Evolutionary conservation across 1,284 basidiomycete genomes (phyloP), one percentile per base, ranked within the genome.

Genomic region (Sporisorium reilianum): DNA sequence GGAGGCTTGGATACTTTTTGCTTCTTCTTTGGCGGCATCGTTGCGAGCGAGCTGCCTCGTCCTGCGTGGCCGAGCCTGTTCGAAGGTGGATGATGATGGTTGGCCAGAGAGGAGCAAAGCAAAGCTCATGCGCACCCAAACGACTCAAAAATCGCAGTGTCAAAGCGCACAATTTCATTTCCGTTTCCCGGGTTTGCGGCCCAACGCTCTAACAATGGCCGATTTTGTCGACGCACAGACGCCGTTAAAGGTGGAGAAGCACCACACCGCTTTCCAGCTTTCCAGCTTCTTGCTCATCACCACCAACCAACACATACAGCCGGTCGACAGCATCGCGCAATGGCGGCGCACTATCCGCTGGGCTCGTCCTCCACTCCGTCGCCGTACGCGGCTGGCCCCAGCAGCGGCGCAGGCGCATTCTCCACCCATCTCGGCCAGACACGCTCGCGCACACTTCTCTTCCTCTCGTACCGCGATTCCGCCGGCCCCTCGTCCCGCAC

Each of bases 401-500:
- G 5, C 18, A 18, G n/a, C n/a, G n/a, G 8, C n/a, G 5, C 45
- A 10, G 48, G 41, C n/a, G 14, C 45, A 20, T 53, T 53, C n/a
- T n/a, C n/a, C 0, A 5, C 30, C 4, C 36, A 63, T 16, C 46
- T 75, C 11, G 73, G 85, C 4, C 79, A 82, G 40, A 95, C 92
- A 20, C 91, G 96, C 76, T 95, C 93, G 1, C 87, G 96, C 52
- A 98, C 96, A 3, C 90, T 95, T 54, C 90, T 97, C 82, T 99
- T 97, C 86, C 91, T 97, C 64, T 97, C 95, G 11, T 94, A 94
- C 85, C 89, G 96, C 71, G 93, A 97, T 86, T 94, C 94, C 4
- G 89, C 73, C 16, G 67, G 70, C 3, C 72, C 67, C 2, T 59
- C 72, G 1, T 57, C 54, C 5, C 58, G 54, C 41, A 56, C 36